These are phyloP conservation scores for Malbranchea zuffiana DNA, from an alignment of 2,329 filamentous ascomycete genomes.

Conservation along the genomic window DNA sequence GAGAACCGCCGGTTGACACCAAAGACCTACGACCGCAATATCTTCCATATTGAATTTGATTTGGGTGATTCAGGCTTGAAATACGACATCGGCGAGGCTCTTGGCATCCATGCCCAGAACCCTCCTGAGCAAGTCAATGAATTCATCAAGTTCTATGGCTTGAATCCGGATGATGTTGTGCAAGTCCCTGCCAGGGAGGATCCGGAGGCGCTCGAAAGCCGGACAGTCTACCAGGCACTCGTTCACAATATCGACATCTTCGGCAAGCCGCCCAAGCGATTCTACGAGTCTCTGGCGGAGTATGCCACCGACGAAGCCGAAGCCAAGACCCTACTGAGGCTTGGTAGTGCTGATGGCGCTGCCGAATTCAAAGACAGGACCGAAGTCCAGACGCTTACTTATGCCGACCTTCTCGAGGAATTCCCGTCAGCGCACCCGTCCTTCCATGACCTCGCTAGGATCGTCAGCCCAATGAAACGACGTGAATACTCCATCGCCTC, in stretches of 20 bases:
- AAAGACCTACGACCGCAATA: slow-evolving; percentile 83
- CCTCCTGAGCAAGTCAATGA: slow-evolving; percentile 64
- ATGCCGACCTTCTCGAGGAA: slow-evolving; percentile 78
- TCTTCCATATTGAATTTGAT: slow-evolving; percentile 99
- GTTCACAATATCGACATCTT: slow-evolving; percentile 93
- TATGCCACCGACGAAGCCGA: slow-evolving; percentile 75
- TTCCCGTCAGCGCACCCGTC: slow-evolving; percentile 78
- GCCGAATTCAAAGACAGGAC: slow-evolving; percentile 84
- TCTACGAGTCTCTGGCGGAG: slow-evolving; percentile 85
- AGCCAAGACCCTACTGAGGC: slow-evolving; percentile 63
- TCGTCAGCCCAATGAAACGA: slow-evolving; percentile 86
- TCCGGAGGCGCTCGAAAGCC: slow-evolving; percentile 60
- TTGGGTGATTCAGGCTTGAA: slow-evolving; percentile 81
- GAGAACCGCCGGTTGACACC: slow-evolving; percentile 93
- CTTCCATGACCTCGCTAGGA: slow-evolving; percentile 79
- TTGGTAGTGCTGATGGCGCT: slow-evolving; percentile 68
- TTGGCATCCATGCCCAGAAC: slow-evolving; percentile 94
- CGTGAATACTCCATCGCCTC: slow-evolving; percentile 99
- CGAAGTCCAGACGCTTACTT: slow-evolving; percentile 85
- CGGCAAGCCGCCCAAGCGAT: slow-evolving; percentile 90
- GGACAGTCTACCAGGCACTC: slow-evolving; percentile 85
- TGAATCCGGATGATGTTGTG: slow-evolving; percentile 74
- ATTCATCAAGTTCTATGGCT: slow-evolving; percentile 83
- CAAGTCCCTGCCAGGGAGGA: slow-evolving; percentile 83
- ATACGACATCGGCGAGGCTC: slow-evolving; percentile 94